Evolutionary conservation across 1,139 yeast species (phyloP), one percentile per base, ranked within the genome.

Genomic region (Taphrina deformans): DNA sequence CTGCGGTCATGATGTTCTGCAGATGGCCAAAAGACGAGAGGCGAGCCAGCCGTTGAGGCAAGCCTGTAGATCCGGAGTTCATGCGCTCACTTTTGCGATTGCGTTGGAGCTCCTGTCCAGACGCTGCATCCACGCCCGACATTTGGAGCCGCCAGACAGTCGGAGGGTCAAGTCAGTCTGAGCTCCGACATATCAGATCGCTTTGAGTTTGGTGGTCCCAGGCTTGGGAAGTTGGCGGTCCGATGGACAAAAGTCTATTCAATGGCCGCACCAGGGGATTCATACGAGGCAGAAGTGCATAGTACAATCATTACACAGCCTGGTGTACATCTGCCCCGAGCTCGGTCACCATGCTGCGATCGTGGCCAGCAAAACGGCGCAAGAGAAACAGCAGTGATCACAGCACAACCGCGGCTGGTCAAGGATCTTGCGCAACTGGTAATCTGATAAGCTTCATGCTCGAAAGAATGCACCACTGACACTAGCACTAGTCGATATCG

Each of bases 141-240:
- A n/a, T n/a, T n/a, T n/a, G n/a, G n/a, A n/a, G n/a, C n/a, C n/a
- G n/a, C n/a, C n/a, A n/a, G n/a, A n/a, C n/a, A n/a, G n/a, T n/a
- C n/a, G n/a, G n/a, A n/a, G n/a, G n/a, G n/a, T n/a, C n/a, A n/a
- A n/a, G n/a, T n/a, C n/a, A n/a, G 26, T 7, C 12, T 44, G 53
- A 48, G 53, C 53, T 48, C 53, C 53, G 33, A 48, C 53, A 27
- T 48, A 48, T 48, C 53, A 48, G 53, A 48, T 48, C 35, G 53
- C 21, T 27, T 48, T 26, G 53, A 48, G 35, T 48, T 48, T 48
- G 9, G 53, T 16, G 35, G 14, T 45, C 21, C n/a, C 50, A 45
- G 50, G 21, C 21, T 40, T 45, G 29, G 10, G 6, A 45, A 18
- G 44, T n/a, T n/a, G n/a, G n/a, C n/a, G n/a, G n/a, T n/a, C n/a